phyloP scores from a whole-genome alignment of 2,329 filamentous ascomycete genomes.

The Colletotrichum agaves region DNA sequence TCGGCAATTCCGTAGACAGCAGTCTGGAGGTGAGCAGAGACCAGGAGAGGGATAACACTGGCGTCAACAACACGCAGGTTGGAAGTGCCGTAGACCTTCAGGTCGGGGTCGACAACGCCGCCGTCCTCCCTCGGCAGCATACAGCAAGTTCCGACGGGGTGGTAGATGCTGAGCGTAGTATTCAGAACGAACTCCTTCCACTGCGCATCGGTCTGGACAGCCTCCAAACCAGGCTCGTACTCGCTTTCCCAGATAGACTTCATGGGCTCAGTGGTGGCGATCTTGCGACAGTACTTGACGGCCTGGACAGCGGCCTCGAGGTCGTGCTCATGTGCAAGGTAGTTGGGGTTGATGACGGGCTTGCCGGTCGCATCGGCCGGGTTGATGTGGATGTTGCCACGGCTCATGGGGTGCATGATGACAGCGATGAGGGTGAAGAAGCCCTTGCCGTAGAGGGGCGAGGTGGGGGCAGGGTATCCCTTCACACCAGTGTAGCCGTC shows the following conservation, averaged over 20 bases:
- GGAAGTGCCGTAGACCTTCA: constrained; percentile 60
- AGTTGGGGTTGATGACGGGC: constrained; percentile 49
- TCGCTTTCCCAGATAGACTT: constrained; percentile 45
- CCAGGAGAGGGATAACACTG: constrained; percentile 60
- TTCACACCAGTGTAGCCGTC: constrained; percentile 56
- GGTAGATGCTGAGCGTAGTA: constrained; percentile 46
- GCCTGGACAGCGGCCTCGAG: constrained; percentile 45
- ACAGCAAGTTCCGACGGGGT: constrained; percentile 56
- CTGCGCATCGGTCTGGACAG: constrained; percentile 38
- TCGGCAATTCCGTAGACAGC: constrained; percentile 65
- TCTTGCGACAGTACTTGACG: constrained; percentile 46
- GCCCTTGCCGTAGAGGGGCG: constrained; percentile 44
- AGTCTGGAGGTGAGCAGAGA: constrained; percentile 60
- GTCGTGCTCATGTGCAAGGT: constrained; percentile 39
- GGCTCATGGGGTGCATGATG: constrained; percentile 46
- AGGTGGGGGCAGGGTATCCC: constrained; percentile 46
- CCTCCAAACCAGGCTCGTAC: constrained; percentile 47
- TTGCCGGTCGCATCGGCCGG: constrained; percentile 46
- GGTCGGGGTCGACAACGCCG: constrained; percentile 55
- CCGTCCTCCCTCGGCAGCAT: constrained; percentile 58
- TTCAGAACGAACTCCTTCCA: constrained; percentile 39
- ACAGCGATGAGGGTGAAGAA: constrained; percentile 45
- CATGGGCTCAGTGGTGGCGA: constrained; percentile 47
- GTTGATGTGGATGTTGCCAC: constrained; percentile 48
- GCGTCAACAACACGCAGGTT: constrained; percentile 62